These are phyloP conservation scores for Irpex sp. DNA, from an alignment of 1,284 basidiomycete genomes.

Conservation along the genomic window DNA sequence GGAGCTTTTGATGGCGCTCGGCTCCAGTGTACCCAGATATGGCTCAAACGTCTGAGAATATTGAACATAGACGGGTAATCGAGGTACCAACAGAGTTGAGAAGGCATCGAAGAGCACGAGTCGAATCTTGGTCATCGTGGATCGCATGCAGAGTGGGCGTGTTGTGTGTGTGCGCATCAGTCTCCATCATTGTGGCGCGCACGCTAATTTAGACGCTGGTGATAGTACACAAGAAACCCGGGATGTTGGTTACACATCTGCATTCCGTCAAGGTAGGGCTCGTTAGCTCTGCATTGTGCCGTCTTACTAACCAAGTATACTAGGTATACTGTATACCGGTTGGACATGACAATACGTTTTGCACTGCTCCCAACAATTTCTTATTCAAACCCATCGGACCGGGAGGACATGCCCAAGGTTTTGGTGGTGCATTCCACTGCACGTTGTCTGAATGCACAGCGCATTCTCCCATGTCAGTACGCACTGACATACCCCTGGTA, in stretches of 20 bases:
- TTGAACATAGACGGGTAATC: slow-evolving; percentile 62
- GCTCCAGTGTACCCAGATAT: slow-evolving; percentile 55
- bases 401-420: no score
- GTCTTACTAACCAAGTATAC: no score
- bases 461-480: no score
- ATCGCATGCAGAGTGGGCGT: not conserved
- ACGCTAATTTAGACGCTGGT: not conserved
- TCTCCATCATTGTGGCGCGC: not conserved
- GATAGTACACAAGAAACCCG: not conserved
- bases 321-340: no score
- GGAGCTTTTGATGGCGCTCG: slow-evolving; percentile 46
- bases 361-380: no score
- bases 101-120: slow-evolving; percentile 72
- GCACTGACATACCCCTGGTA: no score
- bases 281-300: no score
- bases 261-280: no score
- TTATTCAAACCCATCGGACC: no score
- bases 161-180: not conserved
- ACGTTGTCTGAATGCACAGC: no score
- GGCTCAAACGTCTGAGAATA: slow-evolving; percentile 66
- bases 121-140: slow-evolving; percentile 42
- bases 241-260: not conserved
- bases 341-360: no score
- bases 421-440: no score
- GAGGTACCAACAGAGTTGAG: slow-evolving; percentile 64